These are phyloP conservation scores for Euphorbia lathyris DNA, from an alignment of 345 rosid species.

Conservation along the genomic window DNA sequence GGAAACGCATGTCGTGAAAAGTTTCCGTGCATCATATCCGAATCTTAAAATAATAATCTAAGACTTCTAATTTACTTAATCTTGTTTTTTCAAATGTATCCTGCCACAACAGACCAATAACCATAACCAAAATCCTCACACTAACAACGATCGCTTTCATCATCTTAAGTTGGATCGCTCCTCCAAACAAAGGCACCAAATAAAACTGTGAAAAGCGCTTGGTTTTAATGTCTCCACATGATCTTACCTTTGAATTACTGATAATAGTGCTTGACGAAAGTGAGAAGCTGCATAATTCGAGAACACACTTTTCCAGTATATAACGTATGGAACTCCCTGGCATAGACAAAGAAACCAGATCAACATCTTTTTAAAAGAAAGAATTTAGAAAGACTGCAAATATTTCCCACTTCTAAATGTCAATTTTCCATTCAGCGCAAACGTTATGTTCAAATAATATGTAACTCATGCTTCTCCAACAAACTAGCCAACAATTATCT, in stretches of 20 bases:
- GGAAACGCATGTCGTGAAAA: too few relatives aligned
- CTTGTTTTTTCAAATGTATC: background rate
- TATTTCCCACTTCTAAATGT: slow-evolving; percentile 11
- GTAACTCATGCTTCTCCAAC: background rate
- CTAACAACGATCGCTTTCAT: background rate
- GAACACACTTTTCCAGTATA: slow-evolving; percentile 66
- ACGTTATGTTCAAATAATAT: background rate
- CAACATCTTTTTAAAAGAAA: slow-evolving; percentile 3
- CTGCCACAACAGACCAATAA: background rate
- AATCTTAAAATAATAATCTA: background rate
- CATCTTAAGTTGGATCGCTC: background rate
- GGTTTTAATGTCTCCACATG: background rate
- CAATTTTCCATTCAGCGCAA: slow-evolving; percentile 8
- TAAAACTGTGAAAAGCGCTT: background rate
- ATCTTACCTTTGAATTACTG: slow-evolving; percentile 74
- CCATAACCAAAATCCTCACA: background rate
- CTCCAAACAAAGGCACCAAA: background rate
- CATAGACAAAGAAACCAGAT: slow-evolving; percentile 16
- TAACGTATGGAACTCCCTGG: slow-evolving; percentile 89
- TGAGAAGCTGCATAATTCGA: slow-evolving; percentile 71
- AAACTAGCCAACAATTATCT: background rate
- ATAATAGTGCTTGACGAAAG: slow-evolving; percentile 79
- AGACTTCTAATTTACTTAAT: background rate
- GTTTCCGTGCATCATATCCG: too few relatives aligned
- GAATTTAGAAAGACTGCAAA: background rate